These are phyloP conservation scores for Podosphaera xanthii DNA, from an alignment of 2,329 filamentous ascomycete species.

Conservation along the genomic window DNA sequence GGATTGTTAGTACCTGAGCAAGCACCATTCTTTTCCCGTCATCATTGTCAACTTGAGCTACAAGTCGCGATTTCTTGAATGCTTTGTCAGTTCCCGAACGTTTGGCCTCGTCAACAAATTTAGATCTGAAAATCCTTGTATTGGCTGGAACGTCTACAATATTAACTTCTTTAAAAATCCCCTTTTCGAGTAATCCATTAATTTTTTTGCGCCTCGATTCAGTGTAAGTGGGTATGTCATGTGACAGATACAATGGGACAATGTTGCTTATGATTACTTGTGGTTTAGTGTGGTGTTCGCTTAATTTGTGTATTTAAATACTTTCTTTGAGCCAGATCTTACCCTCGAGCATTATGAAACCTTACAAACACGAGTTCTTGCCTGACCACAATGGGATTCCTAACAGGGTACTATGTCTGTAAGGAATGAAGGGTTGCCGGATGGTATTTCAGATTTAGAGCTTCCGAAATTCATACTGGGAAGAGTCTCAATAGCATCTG, in stretches of 20 bases:
- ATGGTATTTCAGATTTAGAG: too few relatives aligned
- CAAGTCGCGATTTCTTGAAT: slow-evolving; percentile 1
- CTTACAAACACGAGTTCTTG: too few relatives aligned
- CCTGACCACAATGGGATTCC: too few relatives aligned
- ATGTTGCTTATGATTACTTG: too few relatives aligned
- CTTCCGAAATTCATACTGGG: background rate
- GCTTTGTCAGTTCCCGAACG: background rate
- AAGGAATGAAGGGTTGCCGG: too few relatives aligned
- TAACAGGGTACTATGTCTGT: background rate
- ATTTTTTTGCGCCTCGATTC: background rate
- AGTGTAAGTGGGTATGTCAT: background rate
- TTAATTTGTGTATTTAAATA: too few relatives aligned
- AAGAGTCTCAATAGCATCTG: background rate
- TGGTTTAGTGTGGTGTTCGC: too few relatives aligned
- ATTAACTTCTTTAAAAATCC: background rate
- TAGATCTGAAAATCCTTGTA: background rate
- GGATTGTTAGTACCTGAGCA: slow-evolving; percentile 3
- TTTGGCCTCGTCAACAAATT: background rate
- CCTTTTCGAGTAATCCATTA: background rate
- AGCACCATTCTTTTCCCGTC: slow-evolving; percentile 2
- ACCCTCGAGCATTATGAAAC: too few relatives aligned
- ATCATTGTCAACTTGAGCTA: slow-evolving; percentile 4
- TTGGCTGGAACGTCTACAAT: background rate
- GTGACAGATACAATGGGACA: too few relatives aligned
- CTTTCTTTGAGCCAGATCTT: too few relatives aligned